Conservation (phyloP, 225 moss, liverwort and hornwort genomes). For the Pseudisothecium myosuroides region DNA sequence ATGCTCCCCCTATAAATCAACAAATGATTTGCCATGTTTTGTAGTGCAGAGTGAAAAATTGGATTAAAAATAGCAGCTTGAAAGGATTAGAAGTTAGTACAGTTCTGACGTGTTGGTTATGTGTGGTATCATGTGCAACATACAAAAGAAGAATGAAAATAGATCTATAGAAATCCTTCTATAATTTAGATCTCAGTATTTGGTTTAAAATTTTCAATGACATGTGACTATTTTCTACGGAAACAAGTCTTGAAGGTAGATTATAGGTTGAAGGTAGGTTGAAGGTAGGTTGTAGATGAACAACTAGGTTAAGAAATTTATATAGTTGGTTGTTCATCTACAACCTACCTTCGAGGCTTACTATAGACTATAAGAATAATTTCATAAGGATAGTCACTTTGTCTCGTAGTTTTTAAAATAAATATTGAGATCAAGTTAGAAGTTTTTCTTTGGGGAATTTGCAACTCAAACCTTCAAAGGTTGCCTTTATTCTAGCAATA, state of each 20-base stretch:
- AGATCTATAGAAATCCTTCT: neutral
- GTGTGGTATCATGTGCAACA: no score
- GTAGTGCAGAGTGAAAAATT: neutral
- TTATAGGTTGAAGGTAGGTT: no score
- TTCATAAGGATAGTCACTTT: neutral
- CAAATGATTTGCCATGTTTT: neutral
- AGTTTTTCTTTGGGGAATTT: neutral
- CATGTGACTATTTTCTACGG: neutral
- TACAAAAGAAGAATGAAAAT: no score
- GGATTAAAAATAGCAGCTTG: neutral
- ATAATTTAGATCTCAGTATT: neutral
- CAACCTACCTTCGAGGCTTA: neutral
- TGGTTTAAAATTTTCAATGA: neutral
- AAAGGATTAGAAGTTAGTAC: no score
- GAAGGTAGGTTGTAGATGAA: neutral
- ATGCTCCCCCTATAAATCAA: neutral
- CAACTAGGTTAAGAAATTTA: neutral
- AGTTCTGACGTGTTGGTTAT: no score
- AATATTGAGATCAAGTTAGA: neutral
- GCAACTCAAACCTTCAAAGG: neutral
- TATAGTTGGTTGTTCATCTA: neutral
- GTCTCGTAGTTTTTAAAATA: neutral
- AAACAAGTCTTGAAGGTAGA: neutral
- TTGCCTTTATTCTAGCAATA: no score
- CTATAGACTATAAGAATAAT: neutral